These are phyloP conservation scores for Dactylella cylindrospora DNA, from an alignment of 2,329 filamentous ascomycete species.

Conservation along the genomic window DNA sequence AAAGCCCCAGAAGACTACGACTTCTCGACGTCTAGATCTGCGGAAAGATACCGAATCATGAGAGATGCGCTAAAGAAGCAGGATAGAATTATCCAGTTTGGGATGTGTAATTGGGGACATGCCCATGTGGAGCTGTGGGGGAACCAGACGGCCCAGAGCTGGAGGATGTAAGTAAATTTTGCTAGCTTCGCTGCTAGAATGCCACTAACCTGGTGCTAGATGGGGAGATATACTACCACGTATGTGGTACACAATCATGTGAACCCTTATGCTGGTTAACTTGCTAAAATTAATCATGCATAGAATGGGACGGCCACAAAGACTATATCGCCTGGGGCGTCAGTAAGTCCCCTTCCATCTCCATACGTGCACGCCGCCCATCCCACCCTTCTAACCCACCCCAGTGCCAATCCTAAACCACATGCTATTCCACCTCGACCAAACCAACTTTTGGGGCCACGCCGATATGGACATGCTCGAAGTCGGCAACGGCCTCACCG, in stretches of 20 bases:
- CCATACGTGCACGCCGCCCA: neutral
- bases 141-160: slow-evolving; percentile 56
- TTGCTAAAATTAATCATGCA: neutral
- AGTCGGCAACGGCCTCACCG: slow-evolving; percentile 52
- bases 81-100: slow-evolving; percentile 57
- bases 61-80: slow-evolving; percentile 57
- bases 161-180: slow-evolving; percentile 50
- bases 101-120: slow-evolving; percentile 60
- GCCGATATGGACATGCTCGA: slow-evolving; percentile 53
- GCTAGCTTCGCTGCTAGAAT: neutral
- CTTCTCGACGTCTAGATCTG: slow-evolving; percentile 57
- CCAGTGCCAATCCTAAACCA: slow-evolving; percentile 52
- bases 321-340: slow-evolving; percentile 46
- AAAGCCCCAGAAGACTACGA: slow-evolving; percentile 57
- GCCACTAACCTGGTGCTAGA: neutral
- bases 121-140: slow-evolving; percentile 59
- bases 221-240: slow-evolving; percentile 39
- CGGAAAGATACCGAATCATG: slow-evolving; percentile 58
- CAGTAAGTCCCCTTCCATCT: slow-evolving; percentile 36
- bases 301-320: slow-evolving; percentile 49
- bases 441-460: slow-evolving; percentile 53
- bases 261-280: no score
- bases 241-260: no score
- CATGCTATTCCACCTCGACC: slow-evolving; percentile 51
- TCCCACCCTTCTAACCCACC: neutral